Conservation (phyloP, 805 yeast species). For the Tetrapisispora fleetii region DNA sequence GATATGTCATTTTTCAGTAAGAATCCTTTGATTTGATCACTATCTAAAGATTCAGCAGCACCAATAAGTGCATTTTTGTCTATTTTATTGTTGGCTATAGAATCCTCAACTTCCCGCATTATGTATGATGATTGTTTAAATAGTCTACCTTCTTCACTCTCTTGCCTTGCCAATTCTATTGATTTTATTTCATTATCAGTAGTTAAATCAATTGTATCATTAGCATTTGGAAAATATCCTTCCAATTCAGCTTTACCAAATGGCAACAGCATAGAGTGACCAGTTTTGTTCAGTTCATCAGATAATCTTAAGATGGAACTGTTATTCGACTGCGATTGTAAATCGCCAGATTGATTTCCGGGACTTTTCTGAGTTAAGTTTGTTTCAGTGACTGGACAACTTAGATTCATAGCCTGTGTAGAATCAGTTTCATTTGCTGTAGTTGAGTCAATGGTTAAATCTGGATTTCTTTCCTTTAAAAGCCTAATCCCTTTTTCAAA, state of each 20-base stretch:
- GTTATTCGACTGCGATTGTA: neutral
- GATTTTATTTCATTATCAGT: slow-evolving; percentile 5
- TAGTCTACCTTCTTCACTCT: slow-evolving; percentile 11
- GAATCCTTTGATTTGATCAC: slow-evolving; percentile 29
- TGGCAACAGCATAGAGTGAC: slow-evolving; percentile 29
- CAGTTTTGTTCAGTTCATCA: slow-evolving; percentile 20
- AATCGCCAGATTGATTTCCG: neutral
- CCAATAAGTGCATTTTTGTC: slow-evolving; percentile 19
- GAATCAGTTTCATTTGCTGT: neutral
- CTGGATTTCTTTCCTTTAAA: slow-evolving; percentile 22
- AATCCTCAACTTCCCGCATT: slow-evolving; percentile 6
- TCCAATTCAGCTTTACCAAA: slow-evolving; percentile 28
- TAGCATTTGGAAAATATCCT: slow-evolving; percentile 20
- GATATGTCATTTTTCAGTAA: slow-evolving; percentile 31
- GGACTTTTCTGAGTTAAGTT: no score
- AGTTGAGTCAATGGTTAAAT: neutral
- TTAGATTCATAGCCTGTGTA: neutral
- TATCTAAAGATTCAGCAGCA: slow-evolving; percentile 26
- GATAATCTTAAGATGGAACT: slow-evolving; percentile 14
- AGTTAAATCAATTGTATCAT: slow-evolving; percentile 24
- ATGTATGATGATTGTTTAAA: slow-evolving; percentile 15
- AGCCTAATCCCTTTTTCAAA: slow-evolving; percentile 44
- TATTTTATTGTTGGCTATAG: slow-evolving; percentile 5
- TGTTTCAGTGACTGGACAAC: neutral
- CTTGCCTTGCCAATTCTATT: slow-evolving; percentile 9